Conservation (phyloP, 2,329 filamentous ascomycete genomes). For the Hypoxylon sp. region DNA sequence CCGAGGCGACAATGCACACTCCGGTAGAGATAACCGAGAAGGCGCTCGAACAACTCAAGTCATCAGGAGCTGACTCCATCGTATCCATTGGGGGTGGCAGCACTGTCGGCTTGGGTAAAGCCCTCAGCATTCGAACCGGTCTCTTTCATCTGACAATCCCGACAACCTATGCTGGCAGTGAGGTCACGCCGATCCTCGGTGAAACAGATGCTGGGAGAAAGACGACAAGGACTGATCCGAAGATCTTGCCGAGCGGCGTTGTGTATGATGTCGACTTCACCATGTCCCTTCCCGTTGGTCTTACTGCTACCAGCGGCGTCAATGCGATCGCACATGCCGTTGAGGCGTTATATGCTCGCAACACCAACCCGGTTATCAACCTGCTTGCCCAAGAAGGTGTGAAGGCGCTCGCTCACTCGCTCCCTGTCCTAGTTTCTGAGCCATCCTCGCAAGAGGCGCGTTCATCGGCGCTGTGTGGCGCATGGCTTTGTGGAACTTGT, state of each 20-base stretch:
- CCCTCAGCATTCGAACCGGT: conserved; percentile 68
- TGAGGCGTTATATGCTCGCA: conserved; percentile 74
- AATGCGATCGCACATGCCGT: conserved; percentile 78
- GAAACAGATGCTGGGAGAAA: conserved; percentile 73
- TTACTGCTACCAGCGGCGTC: conserved; percentile 72
- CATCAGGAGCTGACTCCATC: conserved; percentile 66
- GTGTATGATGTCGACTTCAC: conserved; percentile 77
- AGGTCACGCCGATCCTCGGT: conserved; percentile 76
- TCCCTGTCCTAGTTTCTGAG: conserved; percentile 67
- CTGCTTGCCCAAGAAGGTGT: conserved; percentile 72
- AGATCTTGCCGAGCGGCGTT: conserved; percentile 72
- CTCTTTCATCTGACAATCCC: conserved; percentile 70
- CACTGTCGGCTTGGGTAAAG: conserved; percentile 74
- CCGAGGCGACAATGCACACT: conserved; percentile 74
- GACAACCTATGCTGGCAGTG: conserved; percentile 74
- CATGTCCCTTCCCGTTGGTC: conserved; percentile 67
- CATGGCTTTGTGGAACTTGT: conserved; percentile 75
- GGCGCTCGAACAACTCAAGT: conserved; percentile 65
- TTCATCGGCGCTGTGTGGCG: conserved; percentile 71
- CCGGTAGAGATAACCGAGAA: conserved; percentile 62
- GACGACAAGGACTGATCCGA: conserved; percentile 70
- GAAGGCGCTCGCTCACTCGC: conserved; percentile 65
- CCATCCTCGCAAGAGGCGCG: conserved; percentile 63
- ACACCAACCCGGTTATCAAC: conserved; percentile 72
- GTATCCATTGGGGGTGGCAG: conserved; percentile 74